These are phyloP conservation scores for grape (Vitis vinifera) DNA, from an alignment of 164 flowering plant genomes.

Conservation along the genomic window ASM3070453v1 NC_081811.1:3651001-3651500, in stretches of 20 bases:
- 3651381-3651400: slow-evolving; percentile 96
- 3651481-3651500: slow-evolving; percentile 60
- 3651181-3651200: too few relatives aligned
- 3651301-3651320: background rate
- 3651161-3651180: too few relatives aligned
- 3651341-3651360: background rate
- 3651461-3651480: slow-evolving; percentile 40
- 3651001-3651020: too few relatives aligned
- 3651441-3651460: slow-evolving; percentile 71
- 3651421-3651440: slow-evolving; percentile 91
- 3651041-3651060: background rate
- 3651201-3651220: too few relatives aligned
- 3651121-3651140: too few relatives aligned
- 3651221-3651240: too few relatives aligned
- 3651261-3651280: too few relatives aligned
- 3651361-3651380: slow-evolving; percentile 61
- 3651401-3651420: slow-evolving; percentile 98
- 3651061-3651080: background rate
- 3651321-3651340: background rate
- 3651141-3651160: too few relatives aligned
- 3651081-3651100: background rate
- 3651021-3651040: background rate
- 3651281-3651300: too few relatives aligned
- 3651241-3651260: too few relatives aligned
- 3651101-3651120: background rate